Conservation (phyloP, 768 basidiomycete species). For the Leccinum arenicola region DNA sequence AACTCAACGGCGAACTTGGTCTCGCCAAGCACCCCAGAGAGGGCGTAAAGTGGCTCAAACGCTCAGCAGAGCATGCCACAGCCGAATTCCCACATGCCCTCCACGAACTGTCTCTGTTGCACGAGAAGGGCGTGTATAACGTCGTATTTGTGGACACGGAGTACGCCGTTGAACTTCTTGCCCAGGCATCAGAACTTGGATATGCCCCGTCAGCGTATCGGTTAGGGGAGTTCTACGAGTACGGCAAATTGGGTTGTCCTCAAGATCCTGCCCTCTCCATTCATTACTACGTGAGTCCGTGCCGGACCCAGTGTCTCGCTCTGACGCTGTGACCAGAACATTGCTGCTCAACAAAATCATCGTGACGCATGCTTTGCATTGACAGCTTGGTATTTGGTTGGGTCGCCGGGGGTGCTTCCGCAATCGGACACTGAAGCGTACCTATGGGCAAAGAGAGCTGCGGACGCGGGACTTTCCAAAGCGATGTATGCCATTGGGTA, state of each 20-base stretch:
- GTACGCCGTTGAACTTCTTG: slow-evolving; percentile 90
- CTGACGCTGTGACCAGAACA: slow-evolving; percentile 60
- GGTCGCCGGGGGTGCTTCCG: slow-evolving; percentile 94
- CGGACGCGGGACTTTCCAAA: slow-evolving; percentile 87
- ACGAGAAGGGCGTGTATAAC: slow-evolving; percentile 97
- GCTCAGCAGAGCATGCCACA: slow-evolving; percentile 91
- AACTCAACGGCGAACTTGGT: slow-evolving; percentile 93
- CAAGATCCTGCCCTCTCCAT: slow-evolving; percentile 96
- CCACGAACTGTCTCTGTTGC: slow-evolving; percentile 89
- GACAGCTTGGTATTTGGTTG: slow-evolving; percentile 99
- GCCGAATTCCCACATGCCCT: slow-evolving; percentile 96
- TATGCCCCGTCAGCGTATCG: slow-evolving; percentile 96
- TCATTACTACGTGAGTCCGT: slow-evolving; percentile 91
- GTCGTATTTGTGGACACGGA: slow-evolving; percentile 96
- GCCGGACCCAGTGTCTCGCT: slow-evolving; percentile 1
- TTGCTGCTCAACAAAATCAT: slow-evolving; percentile 96
- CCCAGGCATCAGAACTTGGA: slow-evolving; percentile 92
- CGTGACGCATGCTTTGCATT: slow-evolving; percentile 97
- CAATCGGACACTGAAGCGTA: slow-evolving; percentile 99
- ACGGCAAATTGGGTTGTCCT: slow-evolving; percentile 97
- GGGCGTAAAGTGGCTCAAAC: slow-evolving; percentile 98
- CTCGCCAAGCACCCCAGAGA: slow-evolving; percentile 86
- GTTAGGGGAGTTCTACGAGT: slow-evolving; percentile 98
- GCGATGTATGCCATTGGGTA: slow-evolving; percentile 99
- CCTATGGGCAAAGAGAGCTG: slow-evolving; percentile 95